Base-by-base conservation (phyloP, 768 basidiomycete genomes). In the Russula sp. region DNA sequence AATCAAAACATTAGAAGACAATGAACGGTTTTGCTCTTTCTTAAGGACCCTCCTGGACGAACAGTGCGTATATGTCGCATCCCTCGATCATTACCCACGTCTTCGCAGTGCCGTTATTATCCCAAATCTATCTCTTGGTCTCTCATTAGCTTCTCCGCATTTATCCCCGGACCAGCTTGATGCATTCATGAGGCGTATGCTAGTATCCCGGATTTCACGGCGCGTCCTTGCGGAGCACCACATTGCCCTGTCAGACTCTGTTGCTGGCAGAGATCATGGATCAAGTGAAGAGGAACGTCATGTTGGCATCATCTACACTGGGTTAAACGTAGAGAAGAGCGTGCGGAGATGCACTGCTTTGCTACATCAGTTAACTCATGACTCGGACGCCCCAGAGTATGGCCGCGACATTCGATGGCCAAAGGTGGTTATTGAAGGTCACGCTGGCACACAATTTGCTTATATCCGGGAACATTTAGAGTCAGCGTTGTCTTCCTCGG, bases 201-300 rank as follows among this genome's bases (percentile, higher is more conserved):
- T 96, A 11, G 83, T 92, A 55, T 94, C 93, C 2, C 83, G 93
- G 59, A 94, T 94, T 73, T 94, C 92, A 14, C 83, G 93, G 24
- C 85, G 93, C 36, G 94, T 96, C 36, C 81, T 96, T 26, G 90
- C 86, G 5, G 91, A 94, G 72, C 93, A 96, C 69, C 93, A 96
- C 69, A 83, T 94, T 59, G 89, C 91, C 1, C 79, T 96, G 6
- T 89, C 92, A 8, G 80, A 83, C 62, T 82, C 80, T 30, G 78
- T 84, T 62, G 73, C 75, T 38, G 66, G 65, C 22, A 74, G 62
- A 73, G 69, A 70, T 61, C 62, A 64, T 20, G 53, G 51, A 66
- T 75, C 80, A 52, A 73, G 72, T 50, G 69, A 73, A 20, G 62
- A 65, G 22, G 67, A 72, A 6, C 72, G 81, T 8, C 85, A 88